These are phyloP conservation scores for Aspergillus brasiliensis DNA, from an alignment of 2,329 filamentous ascomycete genomes.

Conservation along the genomic window DNA sequence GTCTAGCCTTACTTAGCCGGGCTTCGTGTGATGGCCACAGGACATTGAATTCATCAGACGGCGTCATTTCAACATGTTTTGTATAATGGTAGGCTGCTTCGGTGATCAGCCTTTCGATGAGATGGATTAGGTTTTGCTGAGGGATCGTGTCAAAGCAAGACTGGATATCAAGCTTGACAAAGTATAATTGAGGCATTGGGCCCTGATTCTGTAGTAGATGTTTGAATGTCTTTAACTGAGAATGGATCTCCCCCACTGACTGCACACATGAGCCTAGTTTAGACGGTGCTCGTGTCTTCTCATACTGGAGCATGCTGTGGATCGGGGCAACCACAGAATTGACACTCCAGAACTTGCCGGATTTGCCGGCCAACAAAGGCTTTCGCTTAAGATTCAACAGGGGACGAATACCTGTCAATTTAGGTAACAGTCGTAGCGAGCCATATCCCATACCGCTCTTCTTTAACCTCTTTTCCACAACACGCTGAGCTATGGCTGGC, in stretches of 20 bases:
- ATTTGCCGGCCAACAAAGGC: slow-evolving; percentile 53
- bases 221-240: slow-evolving; percentile 71
- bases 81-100: slow-evolving; percentile 68
- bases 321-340: slow-evolving; percentile 73
- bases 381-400: slow-evolving; percentile 83
- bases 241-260: slow-evolving; percentile 78
- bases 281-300: slow-evolving; percentile 63
- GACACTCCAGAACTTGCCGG: slow-evolving; percentile 60
- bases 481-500: slow-evolving; percentile 55
- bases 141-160: slow-evolving; percentile 96
- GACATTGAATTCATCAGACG: slow-evolving; percentile 38
- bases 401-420: slow-evolving; percentile 72
- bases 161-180: slow-evolving; percentile 89
- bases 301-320: slow-evolving; percentile 74
- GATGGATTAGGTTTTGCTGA: slow-evolving; percentile 68
- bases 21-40: slow-evolving; percentile 20
- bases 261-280: slow-evolving; percentile 78
- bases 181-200: slow-evolving; percentile 64
- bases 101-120: slow-evolving; percentile 63
- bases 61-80: slow-evolving; percentile 73
- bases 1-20: slow-evolving; percentile 29
- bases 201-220: slow-evolving; percentile 15
- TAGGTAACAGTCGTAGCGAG: slow-evolving; percentile 79
- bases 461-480: slow-evolving; percentile 65
- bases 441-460: slow-evolving; percentile 72